A percentile compares a stretch with the other conserved stretches of the same genome.
phyloP scores from a whole-genome alignment of 2,329 filamentous ascomycete species.

The Penicillium sp. region DNA sequence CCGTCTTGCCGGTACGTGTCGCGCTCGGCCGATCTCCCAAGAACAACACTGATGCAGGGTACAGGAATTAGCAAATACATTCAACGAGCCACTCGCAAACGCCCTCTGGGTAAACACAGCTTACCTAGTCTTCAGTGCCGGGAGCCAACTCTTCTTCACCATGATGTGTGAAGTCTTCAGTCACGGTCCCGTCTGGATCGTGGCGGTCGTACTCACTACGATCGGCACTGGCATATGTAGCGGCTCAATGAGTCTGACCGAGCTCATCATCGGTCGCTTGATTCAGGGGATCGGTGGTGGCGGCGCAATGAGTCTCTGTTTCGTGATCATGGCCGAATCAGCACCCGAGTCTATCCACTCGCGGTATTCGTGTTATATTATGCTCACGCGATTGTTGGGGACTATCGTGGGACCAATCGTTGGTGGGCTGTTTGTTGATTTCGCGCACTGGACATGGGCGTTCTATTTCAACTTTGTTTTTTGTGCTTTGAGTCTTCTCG shows the following conservation, averaged over 20 bases:
- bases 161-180: constrained; percentile 44
- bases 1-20: constrained; percentile 43
- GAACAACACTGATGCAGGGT: neutral
- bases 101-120: constrained; percentile 52
- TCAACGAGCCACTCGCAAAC: constrained; percentile 35
- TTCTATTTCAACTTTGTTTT: constrained; percentile 36
- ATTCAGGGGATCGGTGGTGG: constrained; percentile 50
- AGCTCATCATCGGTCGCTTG: constrained; percentile 44
- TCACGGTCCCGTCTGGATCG: constrained; percentile 45
- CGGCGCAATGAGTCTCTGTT: constrained; percentile 43
- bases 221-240: constrained; percentile 47
- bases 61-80: constrained; percentile 35
- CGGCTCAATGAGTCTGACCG: constrained; percentile 35
- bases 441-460: constrained; percentile 25
- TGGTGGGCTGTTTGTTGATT: constrained; percentile 28
- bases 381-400: constrained; percentile 32
- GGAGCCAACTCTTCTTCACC: constrained; percentile 29
- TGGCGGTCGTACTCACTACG: constrained; percentile 46
- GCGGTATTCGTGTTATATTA: constrained; percentile 33
- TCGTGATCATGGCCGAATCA: constrained; percentile 45
- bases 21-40: no score
- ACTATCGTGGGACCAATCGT: constrained; percentile 27
- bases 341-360: constrained; percentile 34
- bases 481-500: constrained; percentile 28
- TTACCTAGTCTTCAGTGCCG: constrained; percentile 43